Evolutionary conservation across 768 basidiomycete genomes (phyloP).

Genomic region (Xerocomellus dryophilus): DNA sequence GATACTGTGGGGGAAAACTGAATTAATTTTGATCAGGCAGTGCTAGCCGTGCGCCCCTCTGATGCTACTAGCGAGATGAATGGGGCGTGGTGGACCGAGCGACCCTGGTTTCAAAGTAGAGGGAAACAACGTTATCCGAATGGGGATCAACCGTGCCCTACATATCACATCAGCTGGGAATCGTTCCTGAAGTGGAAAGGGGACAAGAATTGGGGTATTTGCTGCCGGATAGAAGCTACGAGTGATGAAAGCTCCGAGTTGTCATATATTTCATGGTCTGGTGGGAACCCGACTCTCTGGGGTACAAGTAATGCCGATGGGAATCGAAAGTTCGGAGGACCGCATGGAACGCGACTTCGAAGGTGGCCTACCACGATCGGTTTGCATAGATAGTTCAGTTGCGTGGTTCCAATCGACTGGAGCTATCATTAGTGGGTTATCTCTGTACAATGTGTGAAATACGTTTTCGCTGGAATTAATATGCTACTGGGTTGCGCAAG

Average conservation of each 20-base stretch:
- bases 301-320: constrained; percentile 1
- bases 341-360: constrained; percentile 5
- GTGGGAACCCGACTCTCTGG: not conserved
- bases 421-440: no score
- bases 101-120: constrained; percentile 9
- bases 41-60: not conserved
- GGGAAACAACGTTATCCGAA: not conserved
- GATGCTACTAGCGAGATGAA: constrained; percentile 2
- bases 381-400: not conserved
- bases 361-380: not conserved
- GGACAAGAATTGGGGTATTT: not conserved
- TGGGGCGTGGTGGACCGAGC: not conserved
- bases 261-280: not conserved
- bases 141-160: not conserved
- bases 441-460: no score
- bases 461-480: not conserved
- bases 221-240: not conserved
- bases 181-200: not conserved
- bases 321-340: constrained; percentile 1
- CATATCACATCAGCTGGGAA: not conserved
- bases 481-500: not conserved
- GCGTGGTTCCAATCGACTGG: not conserved
- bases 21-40: not conserved
- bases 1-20: not conserved
- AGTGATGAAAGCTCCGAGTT: not conserved